Evolutionary conservation across 1,284 basidiomycete species (phyloP), one percentile per base, ranked within the genome.

Genomic region (Naganishia liquefaciens): DNA sequence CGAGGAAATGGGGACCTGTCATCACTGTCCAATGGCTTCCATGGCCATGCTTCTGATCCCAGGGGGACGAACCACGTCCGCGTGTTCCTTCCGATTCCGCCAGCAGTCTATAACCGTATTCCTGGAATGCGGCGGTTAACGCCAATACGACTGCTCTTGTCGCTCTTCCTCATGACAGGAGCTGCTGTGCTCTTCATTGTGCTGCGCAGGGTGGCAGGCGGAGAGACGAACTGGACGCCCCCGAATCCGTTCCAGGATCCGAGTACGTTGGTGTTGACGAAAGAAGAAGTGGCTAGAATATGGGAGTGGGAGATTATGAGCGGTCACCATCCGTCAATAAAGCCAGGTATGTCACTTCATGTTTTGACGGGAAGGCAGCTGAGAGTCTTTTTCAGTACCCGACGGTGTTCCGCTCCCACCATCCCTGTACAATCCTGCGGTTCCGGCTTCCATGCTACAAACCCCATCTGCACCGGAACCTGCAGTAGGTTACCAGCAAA

Each of bases 261-360:
- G 7, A 82, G 87, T 54, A 93, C 92, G 5, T 82, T 91, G 46
- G 87, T 96, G 46, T 88, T 88, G 69, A 82, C 83, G 49, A 81
- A 85, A 54, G 86, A 88, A 60, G 91, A 95, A 73, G 74, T 94
- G 44, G 87, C 88, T 70, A 84, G 86, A 71, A 89, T 97, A 77
- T 96, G 93, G 93, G 83, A 88, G 70, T 96, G 92, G 92, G 93
- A 97, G 79, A 84, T 96, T 63, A 81, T 85, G 49, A 89, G 90
- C 70, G 93, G 93, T 0, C 91, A 95, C 77, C 92, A 93, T 80
- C 93, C 93, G 1, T 84, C 60, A 82, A 85, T 64, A 81, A 83
- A 72, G 84, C 33, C 40, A 47, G 67, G 64, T 61, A 25, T 27
- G 52, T 47, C 42, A 42, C 33, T 33, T 60, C 17, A 51, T 68